Conservation (phyloP, 257 asterid species). For the Dorcoceras hygrometricum region DNA sequence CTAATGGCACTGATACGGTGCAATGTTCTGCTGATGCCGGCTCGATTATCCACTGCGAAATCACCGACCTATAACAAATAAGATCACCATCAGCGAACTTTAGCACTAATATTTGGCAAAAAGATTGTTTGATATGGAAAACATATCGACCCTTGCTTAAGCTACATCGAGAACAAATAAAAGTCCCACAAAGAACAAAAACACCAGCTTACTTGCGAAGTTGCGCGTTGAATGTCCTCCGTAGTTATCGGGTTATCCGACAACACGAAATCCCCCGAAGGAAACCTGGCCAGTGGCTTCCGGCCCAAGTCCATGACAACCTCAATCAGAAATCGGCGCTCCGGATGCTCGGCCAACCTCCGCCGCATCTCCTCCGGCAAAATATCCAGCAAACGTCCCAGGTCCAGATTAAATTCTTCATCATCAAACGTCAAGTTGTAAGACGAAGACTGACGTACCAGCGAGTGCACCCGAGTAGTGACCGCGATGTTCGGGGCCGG, state of each 20-base stretch:
- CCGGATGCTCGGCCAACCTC: slow-evolving; percentile 65
- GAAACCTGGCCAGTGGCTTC: slow-evolving; percentile 89
- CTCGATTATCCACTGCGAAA: slow-evolving; percentile 91
- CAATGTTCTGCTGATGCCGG: slow-evolving; percentile 93
- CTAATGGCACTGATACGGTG: slow-evolving; percentile 92
- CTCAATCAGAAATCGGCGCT: slow-evolving; percentile 69
- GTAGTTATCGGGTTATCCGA: slow-evolving; percentile 63
- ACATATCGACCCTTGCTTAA: background rate
- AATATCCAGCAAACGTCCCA: slow-evolving; percentile 60
- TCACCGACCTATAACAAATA: slow-evolving; percentile 71
- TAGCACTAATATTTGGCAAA: background rate
- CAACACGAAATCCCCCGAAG: slow-evolving; percentile 80
- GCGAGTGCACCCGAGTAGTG: slow-evolving; percentile 20
- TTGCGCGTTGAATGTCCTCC: slow-evolving; percentile 70
- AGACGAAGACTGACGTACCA: slow-evolving; percentile 29
- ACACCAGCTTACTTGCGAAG: slow-evolving; percentile 49
- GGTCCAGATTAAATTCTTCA: slow-evolving; percentile 63
- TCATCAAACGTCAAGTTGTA: slow-evolving; percentile 25
- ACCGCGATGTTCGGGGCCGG: slow-evolving; percentile 16
- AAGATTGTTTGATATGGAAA: no score
- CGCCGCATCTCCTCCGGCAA: slow-evolving; percentile 88
- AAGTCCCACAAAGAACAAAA: background rate
- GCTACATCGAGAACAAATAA: background rate
- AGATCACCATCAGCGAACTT: slow-evolving; percentile 14
- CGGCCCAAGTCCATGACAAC: slow-evolving; percentile 97